A percentile compares a stretch with the other conserved stretches of the same genome.
Evolutionary conservation across 2,329 filamentous ascomycete species (phyloP).

Genomic region (Piedraia hortae): DNA sequence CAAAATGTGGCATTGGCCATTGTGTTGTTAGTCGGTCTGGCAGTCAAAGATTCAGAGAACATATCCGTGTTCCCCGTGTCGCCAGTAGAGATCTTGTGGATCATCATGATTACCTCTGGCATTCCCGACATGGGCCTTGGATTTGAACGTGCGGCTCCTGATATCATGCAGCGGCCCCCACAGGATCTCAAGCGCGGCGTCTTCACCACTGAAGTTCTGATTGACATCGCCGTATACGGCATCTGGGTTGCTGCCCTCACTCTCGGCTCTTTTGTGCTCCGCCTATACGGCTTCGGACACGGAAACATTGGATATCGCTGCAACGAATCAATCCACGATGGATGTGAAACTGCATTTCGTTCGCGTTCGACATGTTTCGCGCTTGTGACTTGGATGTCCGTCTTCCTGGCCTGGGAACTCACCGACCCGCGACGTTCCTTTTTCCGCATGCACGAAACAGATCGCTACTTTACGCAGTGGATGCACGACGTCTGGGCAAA

Average conservation of each 20-base stretch:
- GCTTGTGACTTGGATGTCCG: conserved; percentile 46
- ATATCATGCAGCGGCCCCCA: conserved; percentile 57
- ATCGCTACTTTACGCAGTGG: conserved; percentile 37
- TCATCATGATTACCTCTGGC: conserved; percentile 77
- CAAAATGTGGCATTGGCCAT: conserved; percentile 78
- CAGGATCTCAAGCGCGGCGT: conserved; percentile 40
- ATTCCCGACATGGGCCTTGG: conserved; percentile 74
- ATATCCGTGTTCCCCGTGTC: conserved; percentile 67
- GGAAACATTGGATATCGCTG: conserved; percentile 26
- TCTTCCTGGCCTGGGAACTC: conserved; percentile 59
- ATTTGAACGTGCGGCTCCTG: conserved; percentile 44
- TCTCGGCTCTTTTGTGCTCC: conserved; percentile 32
- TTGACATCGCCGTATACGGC: conserved; percentile 60
- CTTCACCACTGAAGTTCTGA: conserved; percentile 49
- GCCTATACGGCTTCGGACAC: conserved; percentile 32
- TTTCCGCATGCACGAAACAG: conserved; percentile 41
- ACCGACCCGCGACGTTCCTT: conserved; percentile 43
- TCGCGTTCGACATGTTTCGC: conserved; percentile 48
- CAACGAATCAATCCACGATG: conserved; percentile 27
- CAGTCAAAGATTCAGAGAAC: conserved; percentile 42
- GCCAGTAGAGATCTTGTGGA: conserved; percentile 72
- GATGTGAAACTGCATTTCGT: conserved; percentile 38
- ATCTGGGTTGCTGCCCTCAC: conserved; percentile 43
- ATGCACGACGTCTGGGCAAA: conserved; percentile 41
- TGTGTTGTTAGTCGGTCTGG: conserved; percentile 53